Base-by-base conservation (phyloP, 768 basidiomycete genomes). In the Xerocomellus dryophilus region DNA sequence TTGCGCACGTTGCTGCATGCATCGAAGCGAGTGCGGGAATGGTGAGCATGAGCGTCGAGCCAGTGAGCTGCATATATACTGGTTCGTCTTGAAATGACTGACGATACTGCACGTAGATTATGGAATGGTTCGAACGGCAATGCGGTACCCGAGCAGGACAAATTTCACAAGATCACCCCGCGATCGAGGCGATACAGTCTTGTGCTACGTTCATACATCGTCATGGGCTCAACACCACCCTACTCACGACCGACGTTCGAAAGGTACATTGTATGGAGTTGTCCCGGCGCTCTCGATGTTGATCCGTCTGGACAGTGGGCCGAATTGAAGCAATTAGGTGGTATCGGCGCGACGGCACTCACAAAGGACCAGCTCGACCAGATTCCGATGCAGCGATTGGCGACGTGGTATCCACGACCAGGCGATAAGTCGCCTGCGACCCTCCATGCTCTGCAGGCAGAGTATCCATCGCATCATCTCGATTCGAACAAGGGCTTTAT, bases 1-100 rank as follows among this genome's bases (percentile, higher is more conserved):
- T 84, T n/a, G 60, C 72, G 31, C 85, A 86, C 54, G 82, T 80
- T 6, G 72, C 72, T n/a, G 73, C 74, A 4, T 86, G 85, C 54
- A 76, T 77, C 25, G 80, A 80, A 59, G 76, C 82, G 7, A 75
- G 76, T 3, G 77, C 79, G 18, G 70, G 71, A 6, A 66, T 75
- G 43, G 68, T 85, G 29, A 79, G 77, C 25, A 75, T 86, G 60
- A 71, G 77, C 36, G 76, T 83, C 47, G 71, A 69, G 25, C 69
- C 69, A 57, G 85, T 84, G 51, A 69, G 81, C 65, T 20, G 21
- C 14, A n/a, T 18, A 15, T 7, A 31, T 8, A 11, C 23, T 17
- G n/a, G 44, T 2, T 23, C 9, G 1, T 40, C 39, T 35, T 7
- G 47, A 45, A 3, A 10, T n/a, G n/a, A 49, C 31, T 54, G 45